A percentile compares a stretch with the other conserved stretches of the same genome.
phyloP scores from a whole-genome alignment of 225 moss, liverwort and hornwort genomes.

The Climacium dendroides region DNA sequence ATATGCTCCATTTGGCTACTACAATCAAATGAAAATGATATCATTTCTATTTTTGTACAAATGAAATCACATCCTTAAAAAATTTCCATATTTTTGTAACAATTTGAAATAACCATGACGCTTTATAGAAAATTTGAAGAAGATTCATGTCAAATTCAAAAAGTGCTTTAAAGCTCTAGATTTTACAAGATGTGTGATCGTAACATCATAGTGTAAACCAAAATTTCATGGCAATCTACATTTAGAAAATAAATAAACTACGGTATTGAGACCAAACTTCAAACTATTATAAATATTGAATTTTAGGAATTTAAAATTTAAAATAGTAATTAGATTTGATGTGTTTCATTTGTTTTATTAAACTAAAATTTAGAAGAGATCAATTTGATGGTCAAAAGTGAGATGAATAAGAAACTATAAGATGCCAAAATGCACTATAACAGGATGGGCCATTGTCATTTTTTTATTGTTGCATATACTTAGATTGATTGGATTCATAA shows the following conservation, averaged over 20 bases:
- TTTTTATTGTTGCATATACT: background rate
- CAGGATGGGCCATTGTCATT: background rate
- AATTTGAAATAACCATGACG: background rate
- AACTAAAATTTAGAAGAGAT: background rate
- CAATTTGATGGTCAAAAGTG: background rate
- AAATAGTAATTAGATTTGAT: background rate
- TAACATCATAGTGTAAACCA: background rate
- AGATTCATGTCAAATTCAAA: background rate
- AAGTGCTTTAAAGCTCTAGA: background rate
- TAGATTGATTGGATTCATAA: background rate
- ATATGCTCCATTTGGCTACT: background rate
- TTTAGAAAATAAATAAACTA: background rate
- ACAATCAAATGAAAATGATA: background rate
- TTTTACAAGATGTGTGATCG: rapidly evolving
- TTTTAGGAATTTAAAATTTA: background rate
- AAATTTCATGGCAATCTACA: background rate
- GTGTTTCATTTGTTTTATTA: background rate
- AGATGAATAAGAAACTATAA: background rate
- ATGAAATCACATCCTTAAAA: background rate
- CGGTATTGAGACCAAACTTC: background rate
- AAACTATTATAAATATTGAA: background rate
- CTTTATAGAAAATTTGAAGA: background rate
- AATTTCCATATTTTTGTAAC: background rate
- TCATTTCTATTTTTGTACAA: too few relatives aligned
- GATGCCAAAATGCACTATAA: background rate